These are phyloP conservation scores for Ophiostoma montium DNA, from an alignment of 2,329 filamentous ascomycete genomes.

Conservation along the genomic window DNA sequence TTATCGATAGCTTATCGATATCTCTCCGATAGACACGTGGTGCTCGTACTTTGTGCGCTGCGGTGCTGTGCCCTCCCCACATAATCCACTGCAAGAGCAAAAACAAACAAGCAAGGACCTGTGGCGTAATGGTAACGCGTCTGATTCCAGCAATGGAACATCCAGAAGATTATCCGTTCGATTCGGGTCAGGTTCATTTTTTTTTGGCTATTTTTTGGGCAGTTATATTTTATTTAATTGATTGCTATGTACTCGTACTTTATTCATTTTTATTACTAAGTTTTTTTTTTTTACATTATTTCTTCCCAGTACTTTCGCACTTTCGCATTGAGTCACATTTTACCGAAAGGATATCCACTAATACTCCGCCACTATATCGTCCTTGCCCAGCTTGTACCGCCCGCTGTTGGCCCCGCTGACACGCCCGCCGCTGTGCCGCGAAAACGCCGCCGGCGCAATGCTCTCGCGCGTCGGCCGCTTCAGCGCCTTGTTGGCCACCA, in stretches of 20 bases:
- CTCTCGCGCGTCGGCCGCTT: conserved; percentile 86
- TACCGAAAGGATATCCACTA: no score
- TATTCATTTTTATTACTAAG: not conserved
- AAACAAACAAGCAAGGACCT: not conserved
- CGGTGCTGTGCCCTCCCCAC: not conserved
- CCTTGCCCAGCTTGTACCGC: conserved; percentile 60
- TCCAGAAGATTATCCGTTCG: conserved; percentile 4
- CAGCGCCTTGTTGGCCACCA: conserved; percentile 78
- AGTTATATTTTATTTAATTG: not conserved
- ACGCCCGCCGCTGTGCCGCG: conserved; percentile 34
- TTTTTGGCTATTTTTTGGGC: not conserved
- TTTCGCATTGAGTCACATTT: no score
- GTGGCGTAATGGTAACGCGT: conserved; percentile 4
- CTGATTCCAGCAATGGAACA: conserved; percentile 1
- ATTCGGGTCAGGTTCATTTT: conserved; percentile 2
- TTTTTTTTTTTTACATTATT: not conserved
- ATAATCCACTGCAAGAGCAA: not conserved
- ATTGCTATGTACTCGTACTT: no score
- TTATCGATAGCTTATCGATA: not conserved
- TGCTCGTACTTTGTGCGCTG: no score
- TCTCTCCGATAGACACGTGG: no score
- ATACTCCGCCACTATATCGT: conserved; percentile 68
- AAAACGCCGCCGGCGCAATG: conserved; percentile 44
- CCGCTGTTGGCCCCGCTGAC: conserved; percentile 40
- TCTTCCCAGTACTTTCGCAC: no score